Conservation (phyloP, 140 eudicot genomes). For the Flaveria floridana region DNA sequence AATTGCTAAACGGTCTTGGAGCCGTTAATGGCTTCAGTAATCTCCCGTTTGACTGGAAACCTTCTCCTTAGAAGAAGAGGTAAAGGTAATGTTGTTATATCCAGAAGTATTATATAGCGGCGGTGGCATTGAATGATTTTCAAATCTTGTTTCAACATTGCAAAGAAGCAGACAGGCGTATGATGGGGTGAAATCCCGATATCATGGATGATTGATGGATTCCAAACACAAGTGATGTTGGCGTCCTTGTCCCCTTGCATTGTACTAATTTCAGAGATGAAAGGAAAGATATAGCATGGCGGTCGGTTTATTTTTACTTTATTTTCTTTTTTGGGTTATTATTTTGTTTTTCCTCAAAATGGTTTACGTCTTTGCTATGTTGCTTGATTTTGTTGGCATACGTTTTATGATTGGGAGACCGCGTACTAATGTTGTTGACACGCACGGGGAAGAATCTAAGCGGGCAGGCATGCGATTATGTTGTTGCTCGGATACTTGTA, state of each 20-base stretch:
- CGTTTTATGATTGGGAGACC: conserved; percentile 29
- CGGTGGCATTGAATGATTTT: conserved; percentile 16
- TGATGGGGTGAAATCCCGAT: conserved; percentile 17
- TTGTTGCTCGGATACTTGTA: conserved; percentile 28
- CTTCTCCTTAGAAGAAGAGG: conserved; percentile 51
- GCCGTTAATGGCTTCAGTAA: conserved; percentile 81
- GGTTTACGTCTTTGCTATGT: conserved; percentile 38
- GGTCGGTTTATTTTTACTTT: conserved; percentile 21
- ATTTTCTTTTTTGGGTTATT: neutral
- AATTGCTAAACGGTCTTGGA: conserved; percentile 77
- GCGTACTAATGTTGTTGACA: conserved; percentile 35
- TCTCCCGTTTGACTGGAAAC: conserved; percentile 93
- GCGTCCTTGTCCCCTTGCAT: conserved; percentile 20
- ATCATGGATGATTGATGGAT: conserved; percentile 12
- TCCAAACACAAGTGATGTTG: conserved; percentile 28
- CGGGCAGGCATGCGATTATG: conserved; percentile 22
- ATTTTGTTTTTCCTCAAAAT: conserved; percentile 39
- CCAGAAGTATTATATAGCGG: conserved; percentile 14
- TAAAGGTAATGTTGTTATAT: conserved; percentile 11
- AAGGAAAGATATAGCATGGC: conserved; percentile 53
- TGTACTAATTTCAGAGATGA: conserved; percentile 56
- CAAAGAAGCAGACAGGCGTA: conserved; percentile 27
- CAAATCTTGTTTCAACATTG: conserved; percentile 32
- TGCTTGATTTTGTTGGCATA: conserved; percentile 41
- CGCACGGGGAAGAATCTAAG: conserved; percentile 24